Evolutionary conservation across 768 basidiomycete genomes (phyloP).

Genomic region (Xerocomellus amylosporus): DNA sequence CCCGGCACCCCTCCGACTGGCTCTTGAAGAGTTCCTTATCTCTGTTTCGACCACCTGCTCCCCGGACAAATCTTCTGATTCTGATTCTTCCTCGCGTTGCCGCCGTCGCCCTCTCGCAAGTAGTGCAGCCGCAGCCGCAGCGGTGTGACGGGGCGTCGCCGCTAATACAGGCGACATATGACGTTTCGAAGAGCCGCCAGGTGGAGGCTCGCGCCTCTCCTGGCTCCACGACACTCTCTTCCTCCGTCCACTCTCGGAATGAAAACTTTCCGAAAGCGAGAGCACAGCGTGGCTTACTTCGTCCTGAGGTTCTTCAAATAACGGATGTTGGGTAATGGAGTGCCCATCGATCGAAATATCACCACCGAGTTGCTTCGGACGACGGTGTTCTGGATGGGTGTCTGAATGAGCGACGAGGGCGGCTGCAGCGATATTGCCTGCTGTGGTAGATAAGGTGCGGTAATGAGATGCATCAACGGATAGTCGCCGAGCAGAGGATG

Average conservation of each 20-base stretch:
- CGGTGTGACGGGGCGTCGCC: slow-evolving; percentile 32
- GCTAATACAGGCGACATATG: slow-evolving; percentile 34
- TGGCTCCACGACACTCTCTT: slow-evolving; percentile 70
- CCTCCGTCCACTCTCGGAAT: slow-evolving; percentile 63
- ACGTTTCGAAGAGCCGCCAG: slow-evolving; percentile 43
- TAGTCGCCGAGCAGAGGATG: slow-evolving; percentile 43
- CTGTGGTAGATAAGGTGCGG: slow-evolving; percentile 64
- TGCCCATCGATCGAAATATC: slow-evolving; percentile 21
- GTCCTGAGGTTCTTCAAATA: slow-evolving; percentile 31
- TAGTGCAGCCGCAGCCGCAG: slow-evolving; percentile 16
- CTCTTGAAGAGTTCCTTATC: slow-evolving; percentile 49
- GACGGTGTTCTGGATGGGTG: slow-evolving; percentile 36
- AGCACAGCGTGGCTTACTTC: slow-evolving; percentile 53
- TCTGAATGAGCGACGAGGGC: slow-evolving; percentile 67
- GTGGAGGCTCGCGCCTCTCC: slow-evolving; percentile 54
- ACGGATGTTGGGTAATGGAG: slow-evolving; percentile 12
- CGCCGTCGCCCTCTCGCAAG: slow-evolving; percentile 45
- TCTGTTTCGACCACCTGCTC: slow-evolving; percentile 24
- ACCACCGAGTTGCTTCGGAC: slow-evolving; percentile 28
- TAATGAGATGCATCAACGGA: slow-evolving; percentile 63
- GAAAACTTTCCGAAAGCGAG: slow-evolving; percentile 68
- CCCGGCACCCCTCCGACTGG: slow-evolving; percentile 66
- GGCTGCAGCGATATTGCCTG: slow-evolving; percentile 70
- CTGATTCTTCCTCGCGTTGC: slow-evolving; percentile 39
- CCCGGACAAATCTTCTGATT: slow-evolving; percentile 18